Conservation (phyloP, 1,284 basidiomycete species). For the Trichosporon inkin region DNA sequence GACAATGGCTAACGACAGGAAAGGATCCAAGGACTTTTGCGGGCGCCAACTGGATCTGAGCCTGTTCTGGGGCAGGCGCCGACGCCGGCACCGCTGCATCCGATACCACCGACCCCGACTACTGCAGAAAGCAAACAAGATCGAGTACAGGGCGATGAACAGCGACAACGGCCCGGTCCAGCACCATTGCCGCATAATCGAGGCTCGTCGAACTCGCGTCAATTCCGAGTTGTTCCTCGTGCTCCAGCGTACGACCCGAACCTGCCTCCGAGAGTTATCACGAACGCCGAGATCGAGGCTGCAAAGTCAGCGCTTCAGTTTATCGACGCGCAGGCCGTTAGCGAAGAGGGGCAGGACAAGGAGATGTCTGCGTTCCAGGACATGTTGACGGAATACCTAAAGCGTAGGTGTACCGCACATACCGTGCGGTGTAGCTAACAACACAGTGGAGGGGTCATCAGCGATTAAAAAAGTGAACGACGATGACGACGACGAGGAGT, state of each 20-base stretch:
- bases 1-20: conserved; percentile 14
- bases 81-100: not conserved
- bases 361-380: conserved; percentile 49
- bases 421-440: not conserved
- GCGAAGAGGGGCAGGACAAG: conserved; percentile 29
- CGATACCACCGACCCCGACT: not conserved
- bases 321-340: conserved; percentile 47
- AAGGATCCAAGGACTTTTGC: conserved; percentile 19
- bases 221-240: conserved; percentile 40
- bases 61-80: not conserved
- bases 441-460: not conserved
- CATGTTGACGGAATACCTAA: conserved; percentile 49
- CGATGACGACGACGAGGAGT: conserved; percentile 35
- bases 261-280: conserved; percentile 37
- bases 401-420: conserved; percentile 31
- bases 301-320: conserved; percentile 29
- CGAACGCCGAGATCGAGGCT: conserved; percentile 34
- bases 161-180: too few relatives aligned
- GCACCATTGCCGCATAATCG: not conserved
- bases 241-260: conserved; percentile 21
- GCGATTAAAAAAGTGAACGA: not conserved
- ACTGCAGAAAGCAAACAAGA: not conserved
- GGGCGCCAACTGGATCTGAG: not conserved
- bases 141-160: not conserved
- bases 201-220: conserved; percentile 10